Evolutionary conservation across 139 green algal genomes (phyloP), one percentile per base, ranked within the genome.

Genomic region (Eudorina sp.): DNA sequence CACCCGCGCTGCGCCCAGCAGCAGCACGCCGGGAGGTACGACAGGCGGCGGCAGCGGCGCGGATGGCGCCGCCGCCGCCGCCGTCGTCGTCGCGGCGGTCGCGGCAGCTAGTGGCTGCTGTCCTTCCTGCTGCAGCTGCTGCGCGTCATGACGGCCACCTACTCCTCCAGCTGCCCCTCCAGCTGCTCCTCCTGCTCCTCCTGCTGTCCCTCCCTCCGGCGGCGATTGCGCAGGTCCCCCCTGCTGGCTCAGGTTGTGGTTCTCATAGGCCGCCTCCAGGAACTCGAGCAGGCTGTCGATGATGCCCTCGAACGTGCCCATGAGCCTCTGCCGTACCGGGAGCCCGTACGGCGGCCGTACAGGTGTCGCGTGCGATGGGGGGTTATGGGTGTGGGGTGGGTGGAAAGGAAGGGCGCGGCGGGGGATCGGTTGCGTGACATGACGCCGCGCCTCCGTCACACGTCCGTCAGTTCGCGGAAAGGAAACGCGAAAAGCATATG

Each of bases 241-340:
- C 51, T 58, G 13, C 51, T 70, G 45, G 41, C 79, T 53, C 79
- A 85, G 79, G 40, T 68, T 79, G 27, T 43, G 58, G 45, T 88
- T 55, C 29, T 83, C 84, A n/a, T 53, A 40, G 2, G 77, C 86
- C 11, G 62, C 64, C 23, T 96, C 92, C 55, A 96, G 85, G 83
- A 91, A 95, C 79, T 95, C 90, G 75, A 96, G 88, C 25, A 96
- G 43, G 11, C 81, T 89, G 7, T 95, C 94, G n/a, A 72, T 62
- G 0, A 83, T 75, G n/a, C 85, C 58, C 41, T 90, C 45, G 27
- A 95, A 68, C 11, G 77, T 34, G 8, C 13, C 34, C 90, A 95
- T 86, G 2, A 90, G 75, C 51, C 75, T 73, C 62, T 82, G 85
- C 69, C 21, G 38, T 51, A 36, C 0, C 21, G 31, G n/a, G n/a